Conservation (phyloP, 2,329 filamentous ascomycete genomes). For the Ophiostoma montium region DNA sequence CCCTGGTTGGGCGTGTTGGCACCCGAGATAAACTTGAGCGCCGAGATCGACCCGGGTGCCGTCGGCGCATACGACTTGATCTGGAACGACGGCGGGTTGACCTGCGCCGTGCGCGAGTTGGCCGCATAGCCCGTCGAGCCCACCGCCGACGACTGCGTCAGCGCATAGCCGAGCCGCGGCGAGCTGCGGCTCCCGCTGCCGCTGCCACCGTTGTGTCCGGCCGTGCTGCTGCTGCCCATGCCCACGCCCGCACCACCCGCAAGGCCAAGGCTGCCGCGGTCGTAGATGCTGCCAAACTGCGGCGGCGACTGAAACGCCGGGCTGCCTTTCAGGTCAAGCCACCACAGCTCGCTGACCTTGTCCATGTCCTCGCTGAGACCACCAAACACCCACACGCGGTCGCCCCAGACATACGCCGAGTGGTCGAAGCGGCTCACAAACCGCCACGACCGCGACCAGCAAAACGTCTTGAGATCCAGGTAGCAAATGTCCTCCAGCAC, state of each 20-base stretch:
- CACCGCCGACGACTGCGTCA: slow-evolving; percentile 30
- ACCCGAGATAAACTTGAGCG: slow-evolving; percentile 78
- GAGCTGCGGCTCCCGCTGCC: slow-evolving; percentile 23
- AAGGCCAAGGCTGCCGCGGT: slow-evolving; percentile 23
- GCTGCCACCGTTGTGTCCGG: slow-evolving; percentile 14
- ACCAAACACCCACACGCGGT: slow-evolving; percentile 91
- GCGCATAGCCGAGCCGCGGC: slow-evolving; percentile 34
- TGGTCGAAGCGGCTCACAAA: slow-evolving; percentile 95
- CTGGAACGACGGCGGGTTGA: slow-evolving; percentile 51
- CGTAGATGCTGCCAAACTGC: slow-evolving; percentile 32
- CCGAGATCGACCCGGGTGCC: slow-evolving; percentile 79
- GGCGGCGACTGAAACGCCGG: slow-evolving; percentile 67
- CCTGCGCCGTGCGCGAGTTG: slow-evolving; percentile 52
- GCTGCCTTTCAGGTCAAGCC: slow-evolving; percentile 85
- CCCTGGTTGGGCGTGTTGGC: slow-evolving; percentile 77
- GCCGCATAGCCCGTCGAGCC: slow-evolving; percentile 49
- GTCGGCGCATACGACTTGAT: slow-evolving; percentile 64
- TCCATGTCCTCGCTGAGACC: slow-evolving; percentile 94
- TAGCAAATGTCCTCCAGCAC: slow-evolving; percentile 95
- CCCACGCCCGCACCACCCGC: background rate
- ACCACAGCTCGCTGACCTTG: slow-evolving; percentile 90
- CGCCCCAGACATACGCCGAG: slow-evolving; percentile 81
- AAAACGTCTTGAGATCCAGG: slow-evolving; percentile 91
- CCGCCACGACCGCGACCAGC: slow-evolving; percentile 91
- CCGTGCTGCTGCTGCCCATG: slow-evolving; percentile 22